Conservation (phyloP, 1,139 yeast genomes). For the Trichomonascaceae sp. region DNA sequence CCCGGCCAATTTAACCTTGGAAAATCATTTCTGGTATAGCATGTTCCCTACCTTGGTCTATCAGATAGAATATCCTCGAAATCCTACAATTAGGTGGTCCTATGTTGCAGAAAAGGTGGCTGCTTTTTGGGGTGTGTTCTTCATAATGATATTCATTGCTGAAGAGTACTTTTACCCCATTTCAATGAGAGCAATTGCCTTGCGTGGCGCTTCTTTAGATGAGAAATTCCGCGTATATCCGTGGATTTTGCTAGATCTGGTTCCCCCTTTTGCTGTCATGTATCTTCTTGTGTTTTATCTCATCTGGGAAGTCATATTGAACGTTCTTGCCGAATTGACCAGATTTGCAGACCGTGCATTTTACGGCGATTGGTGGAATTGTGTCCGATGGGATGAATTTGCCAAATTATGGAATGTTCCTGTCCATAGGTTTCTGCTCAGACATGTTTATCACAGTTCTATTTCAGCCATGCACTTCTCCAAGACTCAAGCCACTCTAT, state of each 20-base stretch:
- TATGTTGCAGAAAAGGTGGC: constrained; percentile 64
- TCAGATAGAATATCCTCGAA: constrained; percentile 67
- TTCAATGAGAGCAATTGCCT: constrained; percentile 51
- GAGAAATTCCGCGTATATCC: constrained; percentile 52
- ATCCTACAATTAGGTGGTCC: constrained; percentile 56
- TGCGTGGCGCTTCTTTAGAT: constrained; percentile 43
- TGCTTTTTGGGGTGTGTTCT: constrained; percentile 83
- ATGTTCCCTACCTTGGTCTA: constrained; percentile 88
- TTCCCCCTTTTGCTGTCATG: constrained; percentile 70
- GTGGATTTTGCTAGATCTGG: constrained; percentile 60
- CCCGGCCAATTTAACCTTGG: constrained; percentile 64
- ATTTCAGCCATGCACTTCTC: constrained; percentile 68
- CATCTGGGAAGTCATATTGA: constrained; percentile 91
- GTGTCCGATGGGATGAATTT: constrained; percentile 88
- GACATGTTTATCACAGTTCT: constrained; percentile 92
- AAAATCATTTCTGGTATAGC: constrained; percentile 66
- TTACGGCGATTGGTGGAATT: constrained; percentile 98
- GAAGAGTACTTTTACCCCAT: constrained; percentile 75
- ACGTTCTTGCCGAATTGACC: constrained; percentile 82
- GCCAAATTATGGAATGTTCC: constrained; percentile 94
- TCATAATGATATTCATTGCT: constrained; percentile 75
- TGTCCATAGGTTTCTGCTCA: constrained; percentile 80
- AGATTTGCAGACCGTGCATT: constrained; percentile 84
- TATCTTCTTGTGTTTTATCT: constrained; percentile 77
- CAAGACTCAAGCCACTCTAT: constrained; percentile 61